phyloP scores from a whole-genome alignment of 2,329 filamentous ascomycete species.

The Diaporthe australafricana region DNA sequence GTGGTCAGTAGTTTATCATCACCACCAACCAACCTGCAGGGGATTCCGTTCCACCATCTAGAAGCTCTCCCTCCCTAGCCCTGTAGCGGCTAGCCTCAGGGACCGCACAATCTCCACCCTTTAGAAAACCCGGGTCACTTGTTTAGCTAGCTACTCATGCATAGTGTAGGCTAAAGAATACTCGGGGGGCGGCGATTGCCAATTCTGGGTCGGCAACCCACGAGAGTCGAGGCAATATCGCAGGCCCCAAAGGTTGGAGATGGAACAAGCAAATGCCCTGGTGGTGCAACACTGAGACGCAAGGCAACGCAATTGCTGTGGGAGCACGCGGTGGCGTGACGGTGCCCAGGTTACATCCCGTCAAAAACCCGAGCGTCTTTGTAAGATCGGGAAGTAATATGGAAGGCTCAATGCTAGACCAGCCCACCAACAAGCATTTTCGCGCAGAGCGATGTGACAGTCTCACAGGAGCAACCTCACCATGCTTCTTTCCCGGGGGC shows the following conservation, averaged over 20 bases:
- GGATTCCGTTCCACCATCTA: not conserved
- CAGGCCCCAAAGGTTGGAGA: not conserved
- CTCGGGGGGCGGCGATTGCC: not conserved
- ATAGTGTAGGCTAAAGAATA: not conserved
- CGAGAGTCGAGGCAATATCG: not conserved
- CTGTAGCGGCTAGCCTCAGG: not conserved
- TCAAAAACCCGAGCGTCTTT: not conserved
- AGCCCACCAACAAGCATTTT: no score
- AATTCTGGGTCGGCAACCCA: no score
- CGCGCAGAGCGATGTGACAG: not conserved
- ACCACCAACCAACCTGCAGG: not conserved
- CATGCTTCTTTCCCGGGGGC: not conserved
- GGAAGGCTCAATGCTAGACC: not conserved
- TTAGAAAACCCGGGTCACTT: not conserved
- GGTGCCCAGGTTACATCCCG: slow-evolving; percentile 22
- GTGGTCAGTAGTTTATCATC: slow-evolving; percentile 25
- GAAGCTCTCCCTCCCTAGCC: not conserved
- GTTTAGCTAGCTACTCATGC: not conserved
- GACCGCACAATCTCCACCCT: not conserved
- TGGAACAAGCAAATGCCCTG: not conserved
- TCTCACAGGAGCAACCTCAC: not conserved
- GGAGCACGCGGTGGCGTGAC: not conserved
- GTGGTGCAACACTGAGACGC: not conserved
- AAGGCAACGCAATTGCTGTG: not conserved
- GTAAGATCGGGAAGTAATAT: not conserved